Conservation (phyloP, 176 grass and related monocot genomes). For the Puccinellia tenuiflora region DNA sequence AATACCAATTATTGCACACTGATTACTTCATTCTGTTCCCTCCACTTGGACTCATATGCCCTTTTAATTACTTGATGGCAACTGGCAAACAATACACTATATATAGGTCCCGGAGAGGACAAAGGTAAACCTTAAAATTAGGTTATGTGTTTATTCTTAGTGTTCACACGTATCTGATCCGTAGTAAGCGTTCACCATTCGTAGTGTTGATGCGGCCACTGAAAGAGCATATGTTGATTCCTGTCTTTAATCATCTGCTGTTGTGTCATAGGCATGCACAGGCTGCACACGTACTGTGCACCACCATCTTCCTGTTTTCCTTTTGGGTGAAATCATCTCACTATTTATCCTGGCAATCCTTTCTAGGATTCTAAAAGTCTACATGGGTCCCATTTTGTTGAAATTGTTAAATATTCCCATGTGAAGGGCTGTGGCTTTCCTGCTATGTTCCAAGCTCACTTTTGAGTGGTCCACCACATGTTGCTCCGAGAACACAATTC, state of each 20-base stretch:
- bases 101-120: background rate
- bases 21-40: background rate
- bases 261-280: background rate
- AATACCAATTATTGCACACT: conserved; percentile 2
- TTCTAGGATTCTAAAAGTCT: conserved; percentile 19
- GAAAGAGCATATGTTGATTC: conserved; percentile 8
- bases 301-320: background rate
- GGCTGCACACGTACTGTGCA: background rate
- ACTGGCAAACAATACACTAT: background rate
- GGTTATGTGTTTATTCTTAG: background rate
- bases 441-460: conserved; percentile 21
- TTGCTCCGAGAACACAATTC: conserved; percentile 21
- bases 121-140: conserved; percentile 12
- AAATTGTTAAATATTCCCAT: conserved; percentile 23
- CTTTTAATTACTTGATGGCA: conserved; percentile 20
- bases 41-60: conserved; percentile 7
- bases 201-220: background rate
- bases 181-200: background rate
- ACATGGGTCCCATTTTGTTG: conserved; percentile 1
- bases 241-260: conserved; percentile 12
- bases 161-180: background rate
- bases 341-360: conserved; percentile 5
- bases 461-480: conserved; percentile 22
- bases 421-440: conserved; percentile 14
- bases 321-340: conserved; percentile 11